Percentiles rank a stretch among this genome's conserved stretches.
Conservation (phyloP, 257 asterid species). For the Solanum clarkiae region DNA sequence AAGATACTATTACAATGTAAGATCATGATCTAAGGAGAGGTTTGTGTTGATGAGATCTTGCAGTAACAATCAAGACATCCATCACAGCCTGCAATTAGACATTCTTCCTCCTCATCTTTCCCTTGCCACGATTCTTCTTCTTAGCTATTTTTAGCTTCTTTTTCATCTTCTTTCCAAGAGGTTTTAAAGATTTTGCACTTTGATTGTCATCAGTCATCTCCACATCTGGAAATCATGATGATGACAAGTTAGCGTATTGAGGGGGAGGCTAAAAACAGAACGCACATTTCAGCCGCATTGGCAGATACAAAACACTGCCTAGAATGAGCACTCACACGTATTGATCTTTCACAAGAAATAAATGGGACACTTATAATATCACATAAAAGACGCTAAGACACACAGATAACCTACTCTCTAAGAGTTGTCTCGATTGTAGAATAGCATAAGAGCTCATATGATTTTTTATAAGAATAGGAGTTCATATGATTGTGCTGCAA, state of each 20-base stretch:
- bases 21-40: not conserved
- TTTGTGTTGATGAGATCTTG: not conserved
- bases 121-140: constrained; percentile 53
- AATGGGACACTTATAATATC: not conserved
- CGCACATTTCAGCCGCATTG: not conserved
- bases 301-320: not conserved
- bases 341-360: not conserved
- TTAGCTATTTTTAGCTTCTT: constrained; percentile 67
- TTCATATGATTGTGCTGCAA: not conserved
- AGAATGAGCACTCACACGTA: not conserved
- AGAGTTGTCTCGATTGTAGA: not conserved
- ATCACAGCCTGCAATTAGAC: constrained; percentile 7
- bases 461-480: not conserved
- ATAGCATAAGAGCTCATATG: not conserved
- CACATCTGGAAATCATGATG: constrained; percentile 30
- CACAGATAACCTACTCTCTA: not conserved
- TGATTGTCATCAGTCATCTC: constrained; percentile 33
- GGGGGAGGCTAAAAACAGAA: not conserved
- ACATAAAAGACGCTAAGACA: not conserved
- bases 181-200: constrained; percentile 36
- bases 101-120: constrained; percentile 64
- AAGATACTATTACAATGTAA: not conserved
- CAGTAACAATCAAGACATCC: not conserved
- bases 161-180: constrained; percentile 78
- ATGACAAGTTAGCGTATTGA: not conserved